These are phyloP conservation scores for Lomentospora prolificans DNA, from an alignment of 2,329 filamentous ascomycete species.

Conservation along the genomic window DNA sequence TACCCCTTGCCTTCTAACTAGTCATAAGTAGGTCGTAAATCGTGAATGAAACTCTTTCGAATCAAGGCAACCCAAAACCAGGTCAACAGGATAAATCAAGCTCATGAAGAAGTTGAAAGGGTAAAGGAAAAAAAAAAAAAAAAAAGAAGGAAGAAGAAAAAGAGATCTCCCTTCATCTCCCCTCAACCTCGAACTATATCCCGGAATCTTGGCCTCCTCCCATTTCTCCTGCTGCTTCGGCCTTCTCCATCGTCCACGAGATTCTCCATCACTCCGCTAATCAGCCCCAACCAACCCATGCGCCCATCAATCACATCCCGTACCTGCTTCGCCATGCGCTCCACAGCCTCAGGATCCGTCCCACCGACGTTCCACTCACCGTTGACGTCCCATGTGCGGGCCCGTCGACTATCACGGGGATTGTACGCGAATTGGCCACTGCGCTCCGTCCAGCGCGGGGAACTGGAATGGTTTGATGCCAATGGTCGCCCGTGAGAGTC, in stretches of 20 bases:
- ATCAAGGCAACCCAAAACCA: background rate
- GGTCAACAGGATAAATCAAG: background rate
- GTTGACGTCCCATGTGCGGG: conserved; percentile 24
- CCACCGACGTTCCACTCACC: conserved; percentile 36
- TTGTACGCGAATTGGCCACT: conserved; percentile 33
- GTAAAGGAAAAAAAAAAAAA: background rate
- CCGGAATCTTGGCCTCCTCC: background rate
- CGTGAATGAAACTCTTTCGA: too few species aligned
- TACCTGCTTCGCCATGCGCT: conserved; percentile 23
- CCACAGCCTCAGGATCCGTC: conserved; percentile 31
- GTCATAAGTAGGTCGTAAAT: too few species aligned
- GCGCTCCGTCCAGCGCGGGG: conserved; percentile 23
- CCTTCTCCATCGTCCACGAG: background rate
- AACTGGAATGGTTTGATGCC: background rate
- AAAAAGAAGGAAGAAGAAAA: background rate
- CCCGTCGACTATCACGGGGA: conserved; percentile 14
- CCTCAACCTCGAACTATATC: background rate
- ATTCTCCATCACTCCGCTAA: background rate
- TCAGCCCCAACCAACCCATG: conserved; percentile 13
- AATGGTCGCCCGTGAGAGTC: conserved; percentile 33
- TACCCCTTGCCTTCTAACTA: too few species aligned
- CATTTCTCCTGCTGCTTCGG: background rate
- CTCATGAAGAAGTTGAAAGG: background rate
- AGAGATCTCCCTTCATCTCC: background rate
- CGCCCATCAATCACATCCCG: conserved; percentile 19